Conservation (phyloP, 495 filamentous ascomycete genomes). For the Saxophila tyrrhenica region DNA sequence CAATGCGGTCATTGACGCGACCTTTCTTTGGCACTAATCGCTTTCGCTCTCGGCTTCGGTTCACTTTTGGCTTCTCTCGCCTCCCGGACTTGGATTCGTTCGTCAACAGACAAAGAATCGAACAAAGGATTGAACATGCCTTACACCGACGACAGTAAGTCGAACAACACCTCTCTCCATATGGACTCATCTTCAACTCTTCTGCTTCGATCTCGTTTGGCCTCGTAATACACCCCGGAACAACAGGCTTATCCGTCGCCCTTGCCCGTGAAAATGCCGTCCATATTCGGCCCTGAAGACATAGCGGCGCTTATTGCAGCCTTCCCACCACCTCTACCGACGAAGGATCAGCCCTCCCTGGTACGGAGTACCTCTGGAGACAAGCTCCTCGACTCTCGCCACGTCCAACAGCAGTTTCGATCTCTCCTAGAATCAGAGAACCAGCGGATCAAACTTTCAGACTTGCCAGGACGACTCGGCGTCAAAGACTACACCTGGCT, state of each 20-base stretch:
- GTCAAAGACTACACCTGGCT: conserved; percentile 8
- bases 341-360: conserved; percentile 6
- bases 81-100: too few relatives aligned
- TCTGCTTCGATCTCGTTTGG: too few relatives aligned
- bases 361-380: conserved; percentile 7
- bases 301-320: conserved; percentile 12
- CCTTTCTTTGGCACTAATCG: background rate
- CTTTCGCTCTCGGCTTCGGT: too few relatives aligned
- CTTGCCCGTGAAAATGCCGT: conserved; percentile 3
- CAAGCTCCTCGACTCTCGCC: conserved; percentile 3
- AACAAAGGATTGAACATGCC: too few relatives aligned
- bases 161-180: too few relatives aligned
- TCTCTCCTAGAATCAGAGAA: conserved; percentile 4
- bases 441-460: conserved; percentile 5
- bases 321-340: conserved; percentile 9
- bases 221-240: too few relatives aligned
- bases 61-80: too few relatives aligned
- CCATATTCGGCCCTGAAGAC: conserved; percentile 12
- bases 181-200: too few relatives aligned
- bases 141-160: too few relatives aligned
- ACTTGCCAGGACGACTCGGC: conserved; percentile 5
- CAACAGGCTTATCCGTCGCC: background rate
- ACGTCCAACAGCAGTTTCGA: background rate
- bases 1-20: conserved; percentile 3
- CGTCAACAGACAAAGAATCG: too few relatives aligned